phyloP scores from a whole-genome alignment of 768 basidiomycete genomes.

The Paxillus rubicundulus region DNA sequence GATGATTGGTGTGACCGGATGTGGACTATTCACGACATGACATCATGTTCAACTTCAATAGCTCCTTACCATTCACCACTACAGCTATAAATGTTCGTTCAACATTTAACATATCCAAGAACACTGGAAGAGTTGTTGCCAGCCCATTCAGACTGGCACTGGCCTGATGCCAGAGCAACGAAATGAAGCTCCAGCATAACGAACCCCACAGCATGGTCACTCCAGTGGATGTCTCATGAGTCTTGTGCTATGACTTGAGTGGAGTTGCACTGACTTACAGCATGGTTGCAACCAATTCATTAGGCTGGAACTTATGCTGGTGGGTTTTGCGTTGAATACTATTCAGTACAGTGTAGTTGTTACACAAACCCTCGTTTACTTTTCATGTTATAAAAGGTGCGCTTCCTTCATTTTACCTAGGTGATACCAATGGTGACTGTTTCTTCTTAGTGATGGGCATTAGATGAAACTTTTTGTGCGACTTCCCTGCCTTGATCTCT shows the following conservation, averaged over 20 bases:
- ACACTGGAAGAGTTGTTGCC: too few species aligned
- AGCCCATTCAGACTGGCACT: too few species aligned
- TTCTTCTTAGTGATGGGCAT: constrained; percentile 10
- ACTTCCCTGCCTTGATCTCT: background rate
- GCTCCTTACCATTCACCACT: too few species aligned
- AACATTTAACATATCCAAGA: too few species aligned
- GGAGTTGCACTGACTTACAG: background rate
- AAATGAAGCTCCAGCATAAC: too few species aligned
- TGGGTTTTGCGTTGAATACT: constrained; percentile 35
- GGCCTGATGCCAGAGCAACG: too few species aligned
- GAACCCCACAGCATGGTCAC: constrained; percentile 13
- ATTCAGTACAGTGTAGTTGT: constrained; percentile 36
- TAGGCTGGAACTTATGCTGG: constrained; percentile 36
- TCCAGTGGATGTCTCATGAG: constrained; percentile 23
- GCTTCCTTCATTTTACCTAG: too few species aligned
- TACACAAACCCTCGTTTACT: constrained; percentile 34
- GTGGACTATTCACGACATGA: too few species aligned
- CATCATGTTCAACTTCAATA: too few species aligned
- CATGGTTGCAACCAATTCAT: background rate
- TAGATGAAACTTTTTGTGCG: constrained; percentile 27
- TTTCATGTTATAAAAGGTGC: constrained; percentile 27
- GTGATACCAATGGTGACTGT: too few species aligned
- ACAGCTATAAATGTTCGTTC: too few species aligned
- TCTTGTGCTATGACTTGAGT: background rate
- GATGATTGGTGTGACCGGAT: too few species aligned